phyloP scores from a whole-genome alignment of 768 basidiomycete genomes.

The Leccinum olivaceopallidum region DNA sequence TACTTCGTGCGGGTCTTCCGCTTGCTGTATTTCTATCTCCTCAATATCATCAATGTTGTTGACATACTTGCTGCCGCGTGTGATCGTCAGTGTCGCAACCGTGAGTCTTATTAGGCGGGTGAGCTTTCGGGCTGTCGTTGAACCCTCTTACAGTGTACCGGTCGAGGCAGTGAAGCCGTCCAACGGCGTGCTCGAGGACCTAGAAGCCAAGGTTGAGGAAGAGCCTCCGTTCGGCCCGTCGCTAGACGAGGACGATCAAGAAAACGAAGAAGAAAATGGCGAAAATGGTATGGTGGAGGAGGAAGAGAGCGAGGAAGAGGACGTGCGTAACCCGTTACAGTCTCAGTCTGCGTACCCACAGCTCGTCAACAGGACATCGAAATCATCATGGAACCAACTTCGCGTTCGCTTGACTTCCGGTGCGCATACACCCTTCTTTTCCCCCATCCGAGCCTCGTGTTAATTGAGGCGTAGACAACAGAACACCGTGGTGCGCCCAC shows the following conservation, averaged over 20 bases:
- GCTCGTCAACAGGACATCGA: conserved; percentile 66
- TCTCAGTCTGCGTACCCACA: conserved; percentile 7
- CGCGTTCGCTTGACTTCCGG: conserved; percentile 77
- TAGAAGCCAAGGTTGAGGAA: conserved; percentile 47
- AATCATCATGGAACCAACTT: conserved; percentile 83
- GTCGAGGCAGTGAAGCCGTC: conserved; percentile 44
- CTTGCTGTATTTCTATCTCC: conserved; percentile 33
- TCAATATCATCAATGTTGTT: conserved; percentile 44
- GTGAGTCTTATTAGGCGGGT: conserved; percentile 49
- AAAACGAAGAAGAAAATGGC: conserved; percentile 23
- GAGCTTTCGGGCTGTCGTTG: conserved; percentile 22
- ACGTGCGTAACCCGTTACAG: conserved; percentile 35
- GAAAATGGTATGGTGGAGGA: conserved; percentile 40
- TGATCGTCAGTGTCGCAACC: conserved; percentile 58
- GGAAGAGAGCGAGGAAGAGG: conserved; percentile 45
- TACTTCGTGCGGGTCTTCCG: conserved; percentile 11
- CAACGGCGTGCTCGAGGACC: conserved; percentile 51
- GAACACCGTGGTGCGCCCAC: conserved; percentile 33
- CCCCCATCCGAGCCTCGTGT: neutral
- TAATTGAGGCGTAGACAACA: conserved; percentile 33
- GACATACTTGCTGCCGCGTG: conserved; percentile 35
- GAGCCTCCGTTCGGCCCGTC: conserved; percentile 33
- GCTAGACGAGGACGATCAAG: conserved; percentile 24
- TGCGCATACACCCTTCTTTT: conserved; percentile 29
- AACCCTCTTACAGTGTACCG: conserved; percentile 35